These are phyloP conservation scores for Escovopsis sp. DNA, from an alignment of 2,329 filamentous ascomycete genomes.

Conservation along the genomic window DNA sequence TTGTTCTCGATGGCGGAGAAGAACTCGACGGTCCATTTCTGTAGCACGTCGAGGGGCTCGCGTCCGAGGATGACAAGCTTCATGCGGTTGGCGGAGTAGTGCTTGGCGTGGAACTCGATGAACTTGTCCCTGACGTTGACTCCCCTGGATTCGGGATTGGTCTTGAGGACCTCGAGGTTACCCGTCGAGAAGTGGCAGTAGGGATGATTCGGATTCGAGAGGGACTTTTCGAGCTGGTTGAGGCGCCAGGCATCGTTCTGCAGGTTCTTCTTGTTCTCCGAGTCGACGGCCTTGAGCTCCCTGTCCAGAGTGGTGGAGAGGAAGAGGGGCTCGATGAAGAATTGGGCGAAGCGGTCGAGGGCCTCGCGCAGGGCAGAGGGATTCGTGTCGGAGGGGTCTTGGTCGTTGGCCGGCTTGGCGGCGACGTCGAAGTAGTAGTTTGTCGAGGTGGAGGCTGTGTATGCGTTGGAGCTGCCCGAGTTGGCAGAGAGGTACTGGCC, in stretches of 20 bases:
- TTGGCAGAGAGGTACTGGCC: constrained; percentile 81
- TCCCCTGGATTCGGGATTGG: constrained; percentile 60
- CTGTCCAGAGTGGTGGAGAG: constrained; percentile 71
- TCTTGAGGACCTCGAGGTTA: constrained; percentile 73
- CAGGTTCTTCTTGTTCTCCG: constrained; percentile 94
- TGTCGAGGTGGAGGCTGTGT: constrained; percentile 82
- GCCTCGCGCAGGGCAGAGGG: constrained; percentile 57
- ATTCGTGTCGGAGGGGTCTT: constrained; percentile 38
- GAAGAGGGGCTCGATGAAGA: constrained; percentile 82
- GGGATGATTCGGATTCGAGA: constrained; percentile 78
- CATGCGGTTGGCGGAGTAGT: constrained; percentile 90
- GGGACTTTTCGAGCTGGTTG: constrained; percentile 72
- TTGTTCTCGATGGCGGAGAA: constrained; percentile 76
- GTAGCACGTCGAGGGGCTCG: constrained; percentile 66
- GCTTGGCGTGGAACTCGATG: constrained; percentile 75
- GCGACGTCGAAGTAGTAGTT: constrained; percentile 97
- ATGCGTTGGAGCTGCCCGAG: constrained; percentile 87
- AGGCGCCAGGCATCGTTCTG: constrained; percentile 82
- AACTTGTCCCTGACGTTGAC: constrained; percentile 82
- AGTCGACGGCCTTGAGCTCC: constrained; percentile 79
- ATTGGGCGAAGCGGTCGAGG: constrained; percentile 82
- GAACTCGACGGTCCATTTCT: constrained; percentile 70
- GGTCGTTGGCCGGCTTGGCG: constrained; percentile 53
- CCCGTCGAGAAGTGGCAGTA: constrained; percentile 88
- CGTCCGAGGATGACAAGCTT: constrained; percentile 77